Evolutionary conservation across 2,329 filamentous ascomycete genomes (phyloP).

Genomic region (Akanthomyces dipterigenus): DNA sequence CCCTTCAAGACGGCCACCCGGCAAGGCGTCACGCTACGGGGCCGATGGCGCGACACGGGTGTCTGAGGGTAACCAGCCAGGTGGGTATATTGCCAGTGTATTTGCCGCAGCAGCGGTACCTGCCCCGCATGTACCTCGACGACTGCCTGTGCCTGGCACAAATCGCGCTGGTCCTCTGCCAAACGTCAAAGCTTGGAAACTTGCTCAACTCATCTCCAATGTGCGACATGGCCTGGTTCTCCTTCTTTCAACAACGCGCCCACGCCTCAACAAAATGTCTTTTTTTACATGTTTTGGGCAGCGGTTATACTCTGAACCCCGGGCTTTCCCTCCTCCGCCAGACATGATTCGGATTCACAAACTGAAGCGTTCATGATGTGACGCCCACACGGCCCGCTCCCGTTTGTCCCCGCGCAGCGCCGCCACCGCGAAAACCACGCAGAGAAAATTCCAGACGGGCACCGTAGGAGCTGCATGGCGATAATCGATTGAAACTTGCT

Average conservation of each 20-base stretch:
- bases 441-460: neutral
- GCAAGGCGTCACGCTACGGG: slow-evolving; percentile 8
- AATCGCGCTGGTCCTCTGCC: neutral
- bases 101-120: neutral
- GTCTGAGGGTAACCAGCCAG: neutral
- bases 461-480: neutral
- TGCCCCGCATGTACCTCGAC: neutral
- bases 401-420: neutral
- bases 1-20: neutral
- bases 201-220: slow-evolving; percentile 1
- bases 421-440: slow-evolving; percentile 7
- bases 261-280: neutral
- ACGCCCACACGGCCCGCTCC: neutral
- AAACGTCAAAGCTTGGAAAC: slow-evolving; percentile 11
- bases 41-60: slow-evolving; percentile 4
- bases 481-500: slow-evolving; percentile 1
- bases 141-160: slow-evolving; percentile 4
- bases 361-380: neutral
- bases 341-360: slow-evolving; percentile 2
- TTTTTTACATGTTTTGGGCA: neutral
- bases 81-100: neutral
- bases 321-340: neutral
- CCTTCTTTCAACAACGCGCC: neutral
- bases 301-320: neutral
- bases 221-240: slow-evolving; percentile 8